These are phyloP conservation scores for Arthromyces matolae DNA, from an alignment of 768 basidiomycete species.

Conservation along the genomic window DNA sequence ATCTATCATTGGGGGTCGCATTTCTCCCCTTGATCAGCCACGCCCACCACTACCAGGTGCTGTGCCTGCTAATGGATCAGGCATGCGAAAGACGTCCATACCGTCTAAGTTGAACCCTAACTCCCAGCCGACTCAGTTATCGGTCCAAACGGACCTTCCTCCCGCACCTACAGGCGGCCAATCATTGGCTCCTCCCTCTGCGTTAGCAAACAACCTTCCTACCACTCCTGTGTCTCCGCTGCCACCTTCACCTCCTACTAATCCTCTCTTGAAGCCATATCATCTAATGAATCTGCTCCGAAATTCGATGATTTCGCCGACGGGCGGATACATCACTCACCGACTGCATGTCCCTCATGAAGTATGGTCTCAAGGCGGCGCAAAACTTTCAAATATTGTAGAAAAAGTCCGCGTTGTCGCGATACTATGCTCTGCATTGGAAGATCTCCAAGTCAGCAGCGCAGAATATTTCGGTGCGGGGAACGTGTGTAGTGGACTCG, in stretches of 20 bases:
- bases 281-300: slow-evolving; percentile 84
- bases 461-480: slow-evolving; percentile 75
- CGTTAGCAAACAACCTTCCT: slow-evolving; percentile 55
- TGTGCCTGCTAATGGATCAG: slow-evolving; percentile 33
- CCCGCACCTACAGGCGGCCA: slow-evolving; percentile 18
- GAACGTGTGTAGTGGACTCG: slow-evolving; percentile 70
- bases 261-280: slow-evolving; percentile 80
- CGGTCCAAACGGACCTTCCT: slow-evolving; percentile 47
- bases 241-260: slow-evolving; percentile 66
- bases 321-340: slow-evolving; percentile 87
- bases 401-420: slow-evolving; percentile 87
- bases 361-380: slow-evolving; percentile 89
- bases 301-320: slow-evolving; percentile 71
- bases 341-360: slow-evolving; percentile 84
- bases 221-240: slow-evolving; percentile 77
- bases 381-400: slow-evolving; percentile 73
- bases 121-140: slow-evolving; percentile 42
- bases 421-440: slow-evolving; percentile 72
- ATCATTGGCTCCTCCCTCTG: slow-evolving; percentile 42
- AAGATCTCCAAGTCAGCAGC: slow-evolving; percentile 71
- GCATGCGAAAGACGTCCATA: slow-evolving; percentile 56
- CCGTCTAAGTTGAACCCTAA: slow-evolving; percentile 56
- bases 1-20: slow-evolving; percentile 47
- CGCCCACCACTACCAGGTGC: slow-evolving; percentile 48
- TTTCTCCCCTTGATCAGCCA: slow-evolving; percentile 48